Conservation (phyloP, 202 grass and related monocot species). For the Zizania palustris region DNA sequence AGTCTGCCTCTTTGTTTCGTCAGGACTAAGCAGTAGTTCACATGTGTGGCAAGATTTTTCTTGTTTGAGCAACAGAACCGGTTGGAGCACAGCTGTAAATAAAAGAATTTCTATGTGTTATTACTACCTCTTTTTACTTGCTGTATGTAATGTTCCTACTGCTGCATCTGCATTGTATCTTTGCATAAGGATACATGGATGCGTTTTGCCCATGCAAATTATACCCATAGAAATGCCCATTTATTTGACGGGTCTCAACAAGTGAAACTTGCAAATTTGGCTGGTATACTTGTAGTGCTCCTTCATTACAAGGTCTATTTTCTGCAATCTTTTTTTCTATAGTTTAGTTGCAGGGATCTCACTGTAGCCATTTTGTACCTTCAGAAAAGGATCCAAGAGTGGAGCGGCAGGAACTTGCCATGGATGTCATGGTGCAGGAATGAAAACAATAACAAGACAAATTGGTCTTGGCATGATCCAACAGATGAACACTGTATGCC, state of each 20-base stretch:
- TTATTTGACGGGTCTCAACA: background rate
- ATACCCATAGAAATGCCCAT: background rate
- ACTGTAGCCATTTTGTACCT: constrained; percentile 26
- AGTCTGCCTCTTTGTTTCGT: background rate
- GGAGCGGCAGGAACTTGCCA: constrained; percentile 69
- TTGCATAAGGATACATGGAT: constrained; percentile 7
- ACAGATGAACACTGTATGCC: constrained; percentile 82
- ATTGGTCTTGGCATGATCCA: constrained; percentile 94
- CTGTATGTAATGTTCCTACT: background rate
- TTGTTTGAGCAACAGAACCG: background rate
- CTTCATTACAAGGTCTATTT: background rate
- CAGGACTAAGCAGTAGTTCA: background rate
- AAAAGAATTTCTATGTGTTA: background rate
- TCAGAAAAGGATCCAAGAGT: constrained; percentile 92
- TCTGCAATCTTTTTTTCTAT: background rate
- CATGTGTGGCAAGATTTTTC: background rate
- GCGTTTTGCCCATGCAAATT: background rate
- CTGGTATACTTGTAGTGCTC: constrained; percentile 20
- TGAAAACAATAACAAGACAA: constrained; percentile 85
- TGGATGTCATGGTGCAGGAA: constrained; percentile 73
- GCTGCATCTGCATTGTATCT: background rate
- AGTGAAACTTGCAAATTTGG: constrained; percentile 16
- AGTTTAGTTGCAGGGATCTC: constrained; percentile 14
- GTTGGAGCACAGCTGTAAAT: background rate
- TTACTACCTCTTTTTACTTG: background rate